Evolutionary conservation across 768 basidiomycete species (phyloP).

Genomic region (Coprinopsis marcescibilis): DNA sequence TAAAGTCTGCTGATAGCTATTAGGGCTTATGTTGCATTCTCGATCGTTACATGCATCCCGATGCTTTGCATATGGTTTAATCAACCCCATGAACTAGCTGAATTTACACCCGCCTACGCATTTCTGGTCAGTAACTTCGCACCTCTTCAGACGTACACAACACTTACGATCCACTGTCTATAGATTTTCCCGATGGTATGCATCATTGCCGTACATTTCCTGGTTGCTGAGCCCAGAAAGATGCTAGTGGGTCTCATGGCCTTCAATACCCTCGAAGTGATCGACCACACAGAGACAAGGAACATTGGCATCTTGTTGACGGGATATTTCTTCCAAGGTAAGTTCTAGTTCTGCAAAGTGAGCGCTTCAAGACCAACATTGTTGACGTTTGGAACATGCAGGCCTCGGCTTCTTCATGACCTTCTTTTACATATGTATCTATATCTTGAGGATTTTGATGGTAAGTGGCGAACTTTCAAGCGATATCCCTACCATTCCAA

Average conservation of each 20-base stretch:
- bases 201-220: not conserved
- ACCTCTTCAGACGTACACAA: not conserved
- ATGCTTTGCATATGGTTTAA: conserved; percentile 49
- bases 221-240: conserved; percentile 15
- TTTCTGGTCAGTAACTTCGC: conserved; percentile 27
- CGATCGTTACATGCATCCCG: conserved; percentile 34
- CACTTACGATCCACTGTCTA: not conserved
- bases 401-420: conserved; percentile 45
- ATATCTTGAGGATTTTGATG: conserved; percentile 39
- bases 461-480: conserved; percentile 16
- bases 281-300: conserved; percentile 28
- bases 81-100: conserved; percentile 36
- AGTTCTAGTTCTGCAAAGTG: no score
- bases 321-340: conserved; percentile 46
- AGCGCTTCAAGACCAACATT: no score
- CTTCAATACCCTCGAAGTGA: conserved; percentile 35
- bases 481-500: no score
- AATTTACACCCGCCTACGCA: conserved; percentile 32
- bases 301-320: conserved; percentile 35
- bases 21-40: conserved; percentile 37
- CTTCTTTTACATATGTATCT: conserved; percentile 45
- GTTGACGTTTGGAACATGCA: conserved; percentile 8
- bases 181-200: conserved; percentile 31
- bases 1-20: not conserved
- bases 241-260: conserved; percentile 46